Conservation (phyloP, 2,329 filamentous ascomycete species). For the Xylaria sp. region DNA sequence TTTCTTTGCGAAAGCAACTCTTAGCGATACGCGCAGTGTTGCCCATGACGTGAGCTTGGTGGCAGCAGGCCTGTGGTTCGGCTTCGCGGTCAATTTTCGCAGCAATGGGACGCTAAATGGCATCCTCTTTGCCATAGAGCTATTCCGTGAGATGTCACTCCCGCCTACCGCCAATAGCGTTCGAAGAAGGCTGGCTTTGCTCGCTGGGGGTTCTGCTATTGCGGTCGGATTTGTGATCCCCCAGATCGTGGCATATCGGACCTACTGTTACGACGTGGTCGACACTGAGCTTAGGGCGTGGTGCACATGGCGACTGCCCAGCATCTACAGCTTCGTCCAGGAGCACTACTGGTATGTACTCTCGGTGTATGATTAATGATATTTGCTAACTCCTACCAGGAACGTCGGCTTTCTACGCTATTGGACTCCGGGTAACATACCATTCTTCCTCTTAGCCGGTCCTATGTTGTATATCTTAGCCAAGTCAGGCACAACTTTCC, state of each 20-base stretch:
- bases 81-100: conserved; percentile 76
- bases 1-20: conserved; percentile 68
- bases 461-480: conserved; percentile 79
- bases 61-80: conserved; percentile 75
- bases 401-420: conserved; percentile 88
- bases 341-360: conserved; percentile 82
- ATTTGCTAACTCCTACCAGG: conserved; percentile 63
- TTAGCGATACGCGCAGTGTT: conserved; percentile 46
- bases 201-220: conserved; percentile 74
- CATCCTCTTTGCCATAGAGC: conserved; percentile 71
- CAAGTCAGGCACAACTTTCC: conserved; percentile 64
- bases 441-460: conserved; percentile 84
- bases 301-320: conserved; percentile 80
- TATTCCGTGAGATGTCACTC: conserved; percentile 55
- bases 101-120: conserved; percentile 91
- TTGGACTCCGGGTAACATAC: conserved; percentile 88
- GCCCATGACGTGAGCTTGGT: conserved; percentile 65
- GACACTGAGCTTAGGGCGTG: conserved; percentile 68
- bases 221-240: conserved; percentile 75
- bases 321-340: conserved; percentile 93
- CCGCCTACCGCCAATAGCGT: conserved; percentile 54
- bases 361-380: conserved; percentile 23
- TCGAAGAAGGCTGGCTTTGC: conserved; percentile 66
- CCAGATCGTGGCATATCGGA: conserved; percentile 78
- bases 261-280: conserved; percentile 68